phyloP scores from a whole-genome alignment of 2,329 filamentous ascomycete genomes.

The Aspergillus fijiensis region DNA sequence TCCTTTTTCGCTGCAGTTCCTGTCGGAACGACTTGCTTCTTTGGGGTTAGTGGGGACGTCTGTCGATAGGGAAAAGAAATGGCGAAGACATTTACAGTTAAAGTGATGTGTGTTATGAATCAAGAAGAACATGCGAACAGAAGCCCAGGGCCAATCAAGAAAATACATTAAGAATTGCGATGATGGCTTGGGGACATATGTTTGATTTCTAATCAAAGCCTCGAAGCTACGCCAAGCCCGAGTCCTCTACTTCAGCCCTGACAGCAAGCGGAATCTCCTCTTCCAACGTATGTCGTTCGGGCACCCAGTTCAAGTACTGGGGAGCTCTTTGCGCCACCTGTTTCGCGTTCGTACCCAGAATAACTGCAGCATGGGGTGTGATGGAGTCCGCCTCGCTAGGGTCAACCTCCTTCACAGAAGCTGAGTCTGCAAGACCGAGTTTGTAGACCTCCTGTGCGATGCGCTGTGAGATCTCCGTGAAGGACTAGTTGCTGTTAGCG shows the following conservation, averaged over 20 bases:
- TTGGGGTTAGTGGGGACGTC: not conserved
- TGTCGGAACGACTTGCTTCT: not conserved
- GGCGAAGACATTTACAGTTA: too few relatives aligned
- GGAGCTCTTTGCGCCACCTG: constrained; percentile 23
- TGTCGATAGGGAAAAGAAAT: not conserved
- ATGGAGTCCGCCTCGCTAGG: constrained; percentile 26
- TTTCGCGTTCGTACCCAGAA: constrained; percentile 34
- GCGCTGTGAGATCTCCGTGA: constrained; percentile 23
- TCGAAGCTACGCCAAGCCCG: constrained; percentile 9
- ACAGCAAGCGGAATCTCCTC: constrained; percentile 28
- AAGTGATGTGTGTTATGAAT: too few relatives aligned
- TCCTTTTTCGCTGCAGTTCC: not conserved
- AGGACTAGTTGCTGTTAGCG: constrained; percentile 20
- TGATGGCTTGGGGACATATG: not conserved
- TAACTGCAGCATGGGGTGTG: constrained; percentile 23
- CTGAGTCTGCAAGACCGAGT: constrained; percentile 22
- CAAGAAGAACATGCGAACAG: too few relatives aligned
- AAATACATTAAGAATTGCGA: too few relatives aligned
- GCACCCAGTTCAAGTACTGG: constrained; percentile 26
- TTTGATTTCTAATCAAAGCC: not conserved
- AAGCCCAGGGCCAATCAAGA: too few relatives aligned
- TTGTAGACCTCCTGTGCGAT: constrained; percentile 23
- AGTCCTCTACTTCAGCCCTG: constrained; percentile 19
- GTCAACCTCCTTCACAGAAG: constrained; percentile 20
- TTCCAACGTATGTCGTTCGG: constrained; percentile 19